phyloP scores from a whole-genome alignment of 192 early-diverging fungal genomes.

The Podila minutissima region DNA sequence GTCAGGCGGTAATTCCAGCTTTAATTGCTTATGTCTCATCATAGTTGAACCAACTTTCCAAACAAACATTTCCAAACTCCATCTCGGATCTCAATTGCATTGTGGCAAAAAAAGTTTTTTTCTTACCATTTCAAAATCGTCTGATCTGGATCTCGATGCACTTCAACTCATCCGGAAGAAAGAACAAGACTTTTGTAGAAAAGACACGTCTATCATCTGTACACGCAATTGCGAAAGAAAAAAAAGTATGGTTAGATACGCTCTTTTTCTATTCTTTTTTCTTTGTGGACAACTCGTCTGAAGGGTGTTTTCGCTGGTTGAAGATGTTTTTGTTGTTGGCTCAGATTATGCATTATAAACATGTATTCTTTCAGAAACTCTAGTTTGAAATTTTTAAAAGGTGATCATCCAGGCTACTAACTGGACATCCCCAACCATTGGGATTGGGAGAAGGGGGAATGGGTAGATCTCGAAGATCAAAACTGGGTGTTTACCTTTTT shows the following conservation, averaged over 20 bases:
- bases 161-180: not conserved
- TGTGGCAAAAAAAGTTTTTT: not conserved
- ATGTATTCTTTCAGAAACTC: conserved; percentile 64
- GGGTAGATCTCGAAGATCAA: not conserved
- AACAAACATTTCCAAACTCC: no score
- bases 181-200: no score
- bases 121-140: conserved; percentile 5
- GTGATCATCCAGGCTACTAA: conserved; percentile 51
- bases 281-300: not conserved
- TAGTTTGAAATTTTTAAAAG: conserved; percentile 62
- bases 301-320: not conserved
- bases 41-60: conserved; percentile 20
- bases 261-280: not conserved
- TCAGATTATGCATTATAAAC: conserved; percentile 61
- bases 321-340: conserved; percentile 9
- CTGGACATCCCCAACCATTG: not conserved
- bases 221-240: not conserved
- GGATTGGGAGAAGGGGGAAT: not conserved
- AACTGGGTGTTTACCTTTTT: conserved; percentile 5
- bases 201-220: not conserved
- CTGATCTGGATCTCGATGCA: not conserved
- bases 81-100: not conserved
- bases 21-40: conserved; percentile 71
- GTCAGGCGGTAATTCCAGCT: conserved; percentile 85
- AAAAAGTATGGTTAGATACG: not conserved